Base-by-base conservation (phyloP, 148 eudicot genomes). In the Spergularia marina region DNA sequence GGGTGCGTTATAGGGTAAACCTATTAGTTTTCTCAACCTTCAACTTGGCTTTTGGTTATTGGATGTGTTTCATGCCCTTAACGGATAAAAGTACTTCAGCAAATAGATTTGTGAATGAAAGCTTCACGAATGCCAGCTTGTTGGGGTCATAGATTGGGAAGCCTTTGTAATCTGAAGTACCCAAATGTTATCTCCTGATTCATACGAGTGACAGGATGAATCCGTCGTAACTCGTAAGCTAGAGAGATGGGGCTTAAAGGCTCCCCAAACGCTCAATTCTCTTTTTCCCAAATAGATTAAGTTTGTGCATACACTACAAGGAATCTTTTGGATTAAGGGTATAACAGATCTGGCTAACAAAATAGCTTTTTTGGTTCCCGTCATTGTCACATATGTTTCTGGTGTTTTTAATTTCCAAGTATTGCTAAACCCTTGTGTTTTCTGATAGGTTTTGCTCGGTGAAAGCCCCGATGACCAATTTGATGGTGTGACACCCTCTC, bases 371-470 rank as follows among this genome's bases (percentile, higher is more conserved):
- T 55, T 16, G 21, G 64, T n/a, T 66, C 41, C 6, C 18, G 10
- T 64, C 15, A 66, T 41, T n/a, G 51, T 41, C 53, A 66, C 53
- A 40, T 3, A 3, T 66, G 34, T 44, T 65, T 18, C 21, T 17
- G 25, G 51, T 40, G 10, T 9, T 39, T 72, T n/a, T 4, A 8
- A 4, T 6, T 16, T 23, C 36, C 17, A 68, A 59, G 44, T 71
- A 18, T 20, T 62, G 14, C 12, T 62, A 2, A 23, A 34, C n/a
- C 10, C 13, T 17, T 36, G 10, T 14, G 64, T 49, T 68, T 63
- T 10, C 44, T 60, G 66, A 49, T 68, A 94, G 98, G 97, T 89
- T 66, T 86, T 94, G 84, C 97, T 94, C 75, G 98, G 98, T 76
- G 98, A 91, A 87, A 83, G 51, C 71, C 90, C 88, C 44, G 85